Evolutionary conservation across 768 basidiomycete genomes (phyloP).

Genomic region (Rubroboletus pulcherrimus): DNA sequence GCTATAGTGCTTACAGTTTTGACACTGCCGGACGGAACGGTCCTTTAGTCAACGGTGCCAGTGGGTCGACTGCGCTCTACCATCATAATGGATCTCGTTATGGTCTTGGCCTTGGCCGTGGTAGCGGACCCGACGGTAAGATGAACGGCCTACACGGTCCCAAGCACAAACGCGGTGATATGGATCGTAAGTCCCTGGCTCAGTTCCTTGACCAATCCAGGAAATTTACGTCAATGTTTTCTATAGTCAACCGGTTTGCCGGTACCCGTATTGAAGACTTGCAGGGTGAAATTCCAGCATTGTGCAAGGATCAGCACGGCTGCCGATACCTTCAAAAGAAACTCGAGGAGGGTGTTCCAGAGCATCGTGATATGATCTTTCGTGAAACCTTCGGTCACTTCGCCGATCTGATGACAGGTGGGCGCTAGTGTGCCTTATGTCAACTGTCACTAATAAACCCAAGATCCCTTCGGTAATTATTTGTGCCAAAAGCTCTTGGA

Average conservation of each 20-base stretch:
- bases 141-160: conserved; percentile 90
- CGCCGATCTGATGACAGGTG: conserved; percentile 96
- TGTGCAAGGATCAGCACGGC: conserved; percentile 99
- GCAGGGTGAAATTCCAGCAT: conserved; percentile 85
- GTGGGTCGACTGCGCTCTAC: conserved; percentile 73
- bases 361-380: conserved; percentile 99
- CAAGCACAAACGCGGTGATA: conserved; percentile 91
- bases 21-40: conserved; percentile 43
- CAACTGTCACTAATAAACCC: not conserved
- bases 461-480: conserved; percentile 99
- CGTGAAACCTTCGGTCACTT: conserved; percentile 97
- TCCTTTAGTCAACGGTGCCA: conserved; percentile 35
- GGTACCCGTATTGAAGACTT: conserved; percentile 95
- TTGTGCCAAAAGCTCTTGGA: conserved; percentile 97
- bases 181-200: conserved; percentile 73
- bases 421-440: conserved; percentile 18
- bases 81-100: conserved; percentile 77
- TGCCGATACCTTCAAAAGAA: conserved; percentile 99
- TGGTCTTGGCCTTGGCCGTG: conserved; percentile 61
- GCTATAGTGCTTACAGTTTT: conserved; percentile 57
- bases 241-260: conserved; percentile 89
- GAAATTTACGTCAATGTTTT: not conserved
- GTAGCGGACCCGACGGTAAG: conserved; percentile 60
- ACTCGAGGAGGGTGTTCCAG: conserved; percentile 90
- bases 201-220: not conserved